Evolutionary conservation across 805 yeast species (phyloP), one percentile per base, ranked within the genome.

Genomic region (Candida namnaoensis): DNA sequence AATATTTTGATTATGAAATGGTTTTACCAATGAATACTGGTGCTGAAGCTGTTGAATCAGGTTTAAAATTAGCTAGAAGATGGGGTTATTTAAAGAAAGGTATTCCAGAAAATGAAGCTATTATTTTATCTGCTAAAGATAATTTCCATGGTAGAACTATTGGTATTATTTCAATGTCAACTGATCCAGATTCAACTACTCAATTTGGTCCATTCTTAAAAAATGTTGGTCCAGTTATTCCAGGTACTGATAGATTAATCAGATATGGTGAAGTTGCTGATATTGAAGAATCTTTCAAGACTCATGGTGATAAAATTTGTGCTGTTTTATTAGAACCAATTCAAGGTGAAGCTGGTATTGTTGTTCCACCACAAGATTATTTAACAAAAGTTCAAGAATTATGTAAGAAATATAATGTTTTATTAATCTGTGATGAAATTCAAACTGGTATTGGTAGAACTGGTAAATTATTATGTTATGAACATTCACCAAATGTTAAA

Each of bases 381-480:
- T 74, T 91, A 51, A 64, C 79, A 41, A 68, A 71, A 53, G 96
- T 90, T 30, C 76, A 76, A 50, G 79, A 66, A 41, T 71, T 88
- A 47, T 88, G 96, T 69, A 78, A 77, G 54, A 67, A 88, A 64
- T 72, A 90, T 73, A 88, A 91, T 56, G 90, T 87, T 32, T 70
- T 91, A 60, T 76, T 91, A 55, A 90, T 91, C 65, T 88, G 95
- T 59, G 98, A 91, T 62, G 98, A 91, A 71, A 88, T 91, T 60
- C 98, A 91, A 69, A 90, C 98, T 25, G 98, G 98, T 65, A 78
- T 91, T 61, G 98, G 95, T 38, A 82, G 98, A 74, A 91, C 98
- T 27, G 98, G 98, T 58, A 86, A 85, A 69, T 72, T 91, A 75
- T 74, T 91, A 47, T 88, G 96, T 62, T 82, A 80, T 65, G 95